Conservation (phyloP, 2,329 filamentous ascomycete species). For the Fusarium scirpi region DNA sequence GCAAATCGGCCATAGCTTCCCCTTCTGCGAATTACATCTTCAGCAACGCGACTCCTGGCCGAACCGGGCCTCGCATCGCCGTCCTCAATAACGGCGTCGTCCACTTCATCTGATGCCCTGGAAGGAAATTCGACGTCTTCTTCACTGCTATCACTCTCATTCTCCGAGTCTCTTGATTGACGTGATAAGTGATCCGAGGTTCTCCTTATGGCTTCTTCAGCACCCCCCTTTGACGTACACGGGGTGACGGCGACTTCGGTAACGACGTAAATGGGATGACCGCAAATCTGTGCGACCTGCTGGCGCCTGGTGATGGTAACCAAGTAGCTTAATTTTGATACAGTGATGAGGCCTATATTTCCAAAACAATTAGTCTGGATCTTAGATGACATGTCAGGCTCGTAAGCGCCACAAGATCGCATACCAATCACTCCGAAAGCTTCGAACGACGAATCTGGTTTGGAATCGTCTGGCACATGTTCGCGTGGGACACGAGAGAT, state of each 20-base stretch:
- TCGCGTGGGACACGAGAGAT: slow-evolving; percentile 61
- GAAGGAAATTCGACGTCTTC: slow-evolving; percentile 57
- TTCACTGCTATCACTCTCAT: slow-evolving; percentile 61
- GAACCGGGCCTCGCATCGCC: slow-evolving; percentile 51
- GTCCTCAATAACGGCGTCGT: slow-evolving; percentile 54
- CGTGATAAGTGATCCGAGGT: slow-evolving; percentile 62
- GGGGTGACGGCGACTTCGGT: slow-evolving; percentile 94
- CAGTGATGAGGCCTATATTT: slow-evolving; percentile 79
- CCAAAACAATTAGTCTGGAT: slow-evolving; percentile 14
- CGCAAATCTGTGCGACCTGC: slow-evolving; percentile 88
- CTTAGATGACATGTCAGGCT: slow-evolving; percentile 20
- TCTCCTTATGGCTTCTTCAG: slow-evolving; percentile 75
- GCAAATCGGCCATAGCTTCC: slow-evolving; percentile 92
- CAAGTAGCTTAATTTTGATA: slow-evolving; percentile 85
- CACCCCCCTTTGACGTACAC: slow-evolving; percentile 79
- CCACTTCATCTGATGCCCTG: slow-evolving; percentile 58
- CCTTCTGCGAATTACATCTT: slow-evolving; percentile 86
- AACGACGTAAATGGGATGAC: slow-evolving; percentile 85
- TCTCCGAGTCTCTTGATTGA: slow-evolving; percentile 54
- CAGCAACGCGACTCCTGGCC: slow-evolving; percentile 75
- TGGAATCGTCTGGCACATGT: slow-evolving; percentile 58
- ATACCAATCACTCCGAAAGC: slow-evolving; percentile 71
- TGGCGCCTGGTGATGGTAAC: slow-evolving; percentile 87
- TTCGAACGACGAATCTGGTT: slow-evolving; percentile 65
- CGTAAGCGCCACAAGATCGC: slow-evolving; percentile 33